A percentile compares a stretch with the other conserved stretches of the same genome.
Evolutionary conservation across 2,329 filamentous ascomycete species (phyloP).

Genomic region (Colletotrichum incanum): DNA sequence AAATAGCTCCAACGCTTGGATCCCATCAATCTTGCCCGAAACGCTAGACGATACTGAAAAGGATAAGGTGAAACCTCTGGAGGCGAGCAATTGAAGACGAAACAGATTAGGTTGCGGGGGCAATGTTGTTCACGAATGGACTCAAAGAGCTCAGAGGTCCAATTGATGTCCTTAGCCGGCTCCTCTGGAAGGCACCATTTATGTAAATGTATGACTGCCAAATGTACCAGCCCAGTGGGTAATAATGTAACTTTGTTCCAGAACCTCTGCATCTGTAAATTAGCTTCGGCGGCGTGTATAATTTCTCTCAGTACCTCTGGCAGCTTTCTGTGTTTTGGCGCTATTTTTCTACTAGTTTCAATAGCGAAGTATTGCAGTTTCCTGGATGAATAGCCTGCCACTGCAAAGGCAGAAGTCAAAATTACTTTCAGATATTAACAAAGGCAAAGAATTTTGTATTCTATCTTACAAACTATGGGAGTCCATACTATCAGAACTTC

Average conservation of each 20-base stretch:
- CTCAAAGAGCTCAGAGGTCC: not conserved
- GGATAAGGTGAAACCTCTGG: conserved; percentile 20
- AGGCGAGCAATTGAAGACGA: not conserved
- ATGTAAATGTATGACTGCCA: not conserved
- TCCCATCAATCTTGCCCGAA: not conserved
- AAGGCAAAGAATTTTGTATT: not conserved
- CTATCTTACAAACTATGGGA: no score
- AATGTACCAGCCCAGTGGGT: not conserved
- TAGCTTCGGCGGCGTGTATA: not conserved
- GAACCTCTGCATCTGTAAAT: no score
- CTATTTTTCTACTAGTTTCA: not conserved
- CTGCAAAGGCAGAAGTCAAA: not conserved
- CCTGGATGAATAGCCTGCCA: not conserved
- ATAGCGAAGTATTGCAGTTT: not conserved
- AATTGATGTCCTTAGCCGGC: not conserved
- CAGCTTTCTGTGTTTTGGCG: not conserved
- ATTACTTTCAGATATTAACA: not conserved
- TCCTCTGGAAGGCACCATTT: not conserved
- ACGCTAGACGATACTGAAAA: not conserved
- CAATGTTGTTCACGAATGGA: not conserved
- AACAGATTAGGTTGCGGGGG: not conserved
- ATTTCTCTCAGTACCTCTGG: not conserved
- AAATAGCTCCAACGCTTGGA: not conserved
- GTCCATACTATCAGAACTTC: not conserved
- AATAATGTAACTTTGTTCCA: not conserved